Evolutionary conservation across 805 yeast genomes (phyloP).

Genomic region (Cyberlindnera mississippiensis): DNA sequence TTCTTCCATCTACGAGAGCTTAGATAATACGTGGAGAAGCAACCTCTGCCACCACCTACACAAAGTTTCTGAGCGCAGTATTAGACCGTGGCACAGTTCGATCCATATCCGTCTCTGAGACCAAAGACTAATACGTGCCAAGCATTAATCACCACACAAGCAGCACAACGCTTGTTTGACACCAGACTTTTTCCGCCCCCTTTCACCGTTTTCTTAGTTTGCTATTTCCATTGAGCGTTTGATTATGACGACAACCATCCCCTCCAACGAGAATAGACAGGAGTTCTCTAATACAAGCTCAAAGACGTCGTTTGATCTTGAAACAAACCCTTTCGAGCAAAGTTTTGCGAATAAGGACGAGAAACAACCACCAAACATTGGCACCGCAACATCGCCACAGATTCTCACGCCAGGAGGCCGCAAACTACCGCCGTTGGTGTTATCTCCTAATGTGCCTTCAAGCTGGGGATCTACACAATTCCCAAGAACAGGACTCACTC

Average conservation of each 20-base stretch:
- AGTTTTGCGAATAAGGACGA: conserved; percentile 72
- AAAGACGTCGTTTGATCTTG: conserved; percentile 59
- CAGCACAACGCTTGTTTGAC: no score
- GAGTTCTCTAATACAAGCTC: conserved; percentile 13
- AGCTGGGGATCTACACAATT: conserved; percentile 24
- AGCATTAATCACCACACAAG: no score
- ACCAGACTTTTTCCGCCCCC: no score
- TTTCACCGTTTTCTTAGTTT: no score
- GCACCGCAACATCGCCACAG: conserved; percentile 40
- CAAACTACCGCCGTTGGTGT: conserved; percentile 46
- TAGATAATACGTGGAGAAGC: no score
- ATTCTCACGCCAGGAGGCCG: conserved; percentile 55
- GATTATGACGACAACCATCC: background rate
- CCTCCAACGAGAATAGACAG: conserved; percentile 3
- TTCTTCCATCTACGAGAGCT: no score
- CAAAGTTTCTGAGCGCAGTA: no score
- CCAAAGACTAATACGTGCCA: no score
- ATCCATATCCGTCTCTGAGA: no score
- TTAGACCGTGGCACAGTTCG: no score
- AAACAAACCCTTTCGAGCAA: conserved; percentile 93
- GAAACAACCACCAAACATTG: conserved; percentile 27
- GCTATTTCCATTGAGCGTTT: background rate
- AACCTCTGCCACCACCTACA: no score
- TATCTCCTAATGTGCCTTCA: conserved; percentile 25
- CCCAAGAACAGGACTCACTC: conserved; percentile 59